A percentile compares a stretch with the other conserved stretches of the same genome.
phyloP scores from a whole-genome alignment of 768 basidiomycete genomes.

The Fomitopsis serialis region DNA sequence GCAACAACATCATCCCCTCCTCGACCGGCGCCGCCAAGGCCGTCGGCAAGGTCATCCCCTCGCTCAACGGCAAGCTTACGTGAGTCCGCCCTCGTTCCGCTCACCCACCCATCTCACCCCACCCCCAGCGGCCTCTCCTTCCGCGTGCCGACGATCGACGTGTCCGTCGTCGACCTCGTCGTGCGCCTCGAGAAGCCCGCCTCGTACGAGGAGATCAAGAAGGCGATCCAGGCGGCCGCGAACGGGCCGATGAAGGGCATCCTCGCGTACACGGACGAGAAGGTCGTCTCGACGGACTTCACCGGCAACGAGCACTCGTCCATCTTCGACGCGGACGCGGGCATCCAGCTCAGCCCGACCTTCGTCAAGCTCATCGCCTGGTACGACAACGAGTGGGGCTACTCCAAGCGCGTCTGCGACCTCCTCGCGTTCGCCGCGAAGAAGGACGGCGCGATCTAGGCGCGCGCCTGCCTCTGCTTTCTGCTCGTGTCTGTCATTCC shows the following conservation, averaged over 20 bases:
- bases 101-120: neutral
- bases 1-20: constrained; percentile 98
- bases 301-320: constrained; percentile 73
- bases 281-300: constrained; percentile 93
- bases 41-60: constrained; percentile 96
- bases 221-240: constrained; percentile 73
- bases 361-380: constrained; percentile 97
- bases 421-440: constrained; percentile 76
- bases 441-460: constrained; percentile 46
- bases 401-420: constrained; percentile 91
- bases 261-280: constrained; percentile 88
- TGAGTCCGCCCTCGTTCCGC: constrained; percentile 30
- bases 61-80: constrained; percentile 97
- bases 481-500: too few relatives aligned
- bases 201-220: constrained; percentile 89
- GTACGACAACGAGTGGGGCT: constrained; percentile 96
- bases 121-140: constrained; percentile 77
- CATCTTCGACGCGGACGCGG: constrained; percentile 92
- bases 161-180: constrained; percentile 97
- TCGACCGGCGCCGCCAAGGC: constrained; percentile 99
- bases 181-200: constrained; percentile 85
- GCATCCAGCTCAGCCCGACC: constrained; percentile 86
- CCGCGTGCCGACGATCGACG: constrained; percentile 95
- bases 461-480: too few relatives aligned
- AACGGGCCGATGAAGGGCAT: constrained; percentile 66